Evolutionary conservation across 805 yeast genomes (phyloP).

Genomic region (Lachancea cidri): DNA sequence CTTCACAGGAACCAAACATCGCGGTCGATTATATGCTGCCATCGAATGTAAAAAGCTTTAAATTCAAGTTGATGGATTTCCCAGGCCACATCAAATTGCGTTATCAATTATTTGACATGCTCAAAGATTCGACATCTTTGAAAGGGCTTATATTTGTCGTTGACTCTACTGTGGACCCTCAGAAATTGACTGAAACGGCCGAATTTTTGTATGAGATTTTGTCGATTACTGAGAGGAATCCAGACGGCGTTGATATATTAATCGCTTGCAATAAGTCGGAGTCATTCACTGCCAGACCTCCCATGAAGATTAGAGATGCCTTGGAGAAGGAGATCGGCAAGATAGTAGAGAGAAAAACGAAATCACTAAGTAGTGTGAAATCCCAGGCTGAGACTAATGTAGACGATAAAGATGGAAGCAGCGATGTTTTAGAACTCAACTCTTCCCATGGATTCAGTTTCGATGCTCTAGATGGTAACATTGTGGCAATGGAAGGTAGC

Average conservation of each 20-base stretch:
- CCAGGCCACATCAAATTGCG: conserved; percentile 86
- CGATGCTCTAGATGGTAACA: conserved; percentile 63
- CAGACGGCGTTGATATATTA: conserved; percentile 67
- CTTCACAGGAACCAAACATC: conserved; percentile 46
- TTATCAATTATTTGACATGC: conserved; percentile 46
- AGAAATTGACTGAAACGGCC: conserved; percentile 49
- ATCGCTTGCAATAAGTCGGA: conserved; percentile 85
- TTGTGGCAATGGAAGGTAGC: conserved; percentile 70
- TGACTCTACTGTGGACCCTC: conserved; percentile 62
- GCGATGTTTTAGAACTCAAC: conserved; percentile 21
- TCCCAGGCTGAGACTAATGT: conserved; percentile 25
- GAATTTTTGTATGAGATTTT: conserved; percentile 55
- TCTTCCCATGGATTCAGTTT: conserved; percentile 48
- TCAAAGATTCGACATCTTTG: conserved; percentile 40
- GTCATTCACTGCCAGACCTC: conserved; percentile 75
- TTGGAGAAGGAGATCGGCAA: conserved; percentile 62
- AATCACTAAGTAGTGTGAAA: conserved; percentile 35
- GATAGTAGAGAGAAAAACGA: conserved; percentile 41
- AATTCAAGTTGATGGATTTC: conserved; percentile 60
- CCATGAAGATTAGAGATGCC: conserved; percentile 49
- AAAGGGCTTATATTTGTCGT: conserved; percentile 70
- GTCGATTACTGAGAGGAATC: conserved; percentile 51
- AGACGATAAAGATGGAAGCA: conserved; percentile 20
- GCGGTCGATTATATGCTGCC: conserved; percentile 38
- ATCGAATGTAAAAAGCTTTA: conserved; percentile 33